A percentile compares a stretch with the other conserved stretches of the same genome.
phyloP scores from a whole-genome alignment of 352 stramenopile genomes.

The Globisporangium acanthophoron region DNA sequence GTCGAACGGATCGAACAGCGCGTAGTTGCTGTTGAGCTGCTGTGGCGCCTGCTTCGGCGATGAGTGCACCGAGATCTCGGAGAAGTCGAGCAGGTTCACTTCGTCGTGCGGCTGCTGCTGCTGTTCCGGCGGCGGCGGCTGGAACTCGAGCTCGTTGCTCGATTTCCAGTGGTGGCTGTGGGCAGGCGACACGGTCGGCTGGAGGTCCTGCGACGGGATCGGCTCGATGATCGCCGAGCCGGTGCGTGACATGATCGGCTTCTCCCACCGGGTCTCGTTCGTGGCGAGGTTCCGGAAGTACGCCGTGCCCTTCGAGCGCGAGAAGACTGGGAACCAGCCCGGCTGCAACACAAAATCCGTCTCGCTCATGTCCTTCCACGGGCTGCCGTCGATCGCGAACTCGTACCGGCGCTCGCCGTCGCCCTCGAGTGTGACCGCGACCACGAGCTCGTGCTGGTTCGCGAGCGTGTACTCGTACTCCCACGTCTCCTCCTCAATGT shows the following conservation, averaged over 20 bases:
- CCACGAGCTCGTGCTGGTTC: constrained; percentile 60
- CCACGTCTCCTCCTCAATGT: constrained; percentile 62
- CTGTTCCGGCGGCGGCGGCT: constrained; percentile 1
- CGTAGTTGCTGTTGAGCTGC: constrained; percentile 11
- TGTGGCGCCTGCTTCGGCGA: constrained; percentile 32
- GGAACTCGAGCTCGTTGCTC: constrained; percentile 11
- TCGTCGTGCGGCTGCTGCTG: constrained; percentile 17
- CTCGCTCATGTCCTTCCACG: constrained; percentile 65
- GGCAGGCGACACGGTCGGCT: constrained; percentile 4
- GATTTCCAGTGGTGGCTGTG: constrained; percentile 4
- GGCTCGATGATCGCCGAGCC: constrained; percentile 24
- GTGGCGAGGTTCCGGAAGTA: constrained; percentile 73
- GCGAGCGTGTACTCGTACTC: constrained; percentile 69
- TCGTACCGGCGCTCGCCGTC: constrained; percentile 59
- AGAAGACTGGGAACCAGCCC: constrained; percentile 75
- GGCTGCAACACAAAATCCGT: constrained; percentile 81
- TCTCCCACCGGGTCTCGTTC: constrained; percentile 71
- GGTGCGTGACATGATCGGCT: constrained; percentile 55
- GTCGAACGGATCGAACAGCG: constrained; percentile 14
- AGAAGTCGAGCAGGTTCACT: constrained; percentile 64
- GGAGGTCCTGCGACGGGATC: constrained; percentile 16
- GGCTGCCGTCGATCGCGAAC: constrained; percentile 69
- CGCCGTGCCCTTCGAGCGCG: constrained; percentile 56
- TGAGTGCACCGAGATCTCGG: constrained; percentile 44
- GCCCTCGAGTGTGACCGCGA: constrained; percentile 60